A percentile compares a stretch with the other conserved stretches of the same genome.
phyloP scores from a whole-genome alignment of 345 rosid species.

The Mercurialis annua region DNA sequence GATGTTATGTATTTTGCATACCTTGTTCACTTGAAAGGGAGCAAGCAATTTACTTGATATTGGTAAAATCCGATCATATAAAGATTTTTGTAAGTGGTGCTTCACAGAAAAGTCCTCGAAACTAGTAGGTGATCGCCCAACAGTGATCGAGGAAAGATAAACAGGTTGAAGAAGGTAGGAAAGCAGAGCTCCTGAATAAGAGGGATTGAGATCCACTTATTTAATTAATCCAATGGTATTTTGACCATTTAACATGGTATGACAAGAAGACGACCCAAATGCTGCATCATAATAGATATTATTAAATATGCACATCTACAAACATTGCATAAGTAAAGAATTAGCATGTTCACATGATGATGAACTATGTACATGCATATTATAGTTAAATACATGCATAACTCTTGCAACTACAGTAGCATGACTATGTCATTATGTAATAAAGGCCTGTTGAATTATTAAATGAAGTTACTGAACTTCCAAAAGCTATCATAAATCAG shows the following conservation, averaged over 20 bases:
- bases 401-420: not conserved
- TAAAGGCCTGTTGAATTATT: not conserved
- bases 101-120: slow-evolving; percentile 38
- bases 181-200: slow-evolving; percentile 71
- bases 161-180: slow-evolving; percentile 62
- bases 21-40: slow-evolving; percentile 63
- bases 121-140: slow-evolving; percentile 50
- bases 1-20: slow-evolving; percentile 29
- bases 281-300: not conserved
- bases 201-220: slow-evolving; percentile 15
- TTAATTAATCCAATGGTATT: slow-evolving; percentile 2
- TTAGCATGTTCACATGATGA: not conserved
- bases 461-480: not conserved
- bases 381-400: not conserved
- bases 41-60: slow-evolving; percentile 36
- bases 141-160: slow-evolving; percentile 67
- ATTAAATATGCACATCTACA: slow-evolving; percentile 1
- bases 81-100: slow-evolving; percentile 50
- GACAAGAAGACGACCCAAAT: not conserved
- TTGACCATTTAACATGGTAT: not conserved
- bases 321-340: not conserved
- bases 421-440: not conserved
- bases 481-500: not conserved
- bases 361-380: not conserved
- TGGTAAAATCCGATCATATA: slow-evolving; percentile 48